phyloP scores from a whole-genome alignment of 495 filamentous ascomycete species.

The Hyaloscypha variabilis region DNA sequence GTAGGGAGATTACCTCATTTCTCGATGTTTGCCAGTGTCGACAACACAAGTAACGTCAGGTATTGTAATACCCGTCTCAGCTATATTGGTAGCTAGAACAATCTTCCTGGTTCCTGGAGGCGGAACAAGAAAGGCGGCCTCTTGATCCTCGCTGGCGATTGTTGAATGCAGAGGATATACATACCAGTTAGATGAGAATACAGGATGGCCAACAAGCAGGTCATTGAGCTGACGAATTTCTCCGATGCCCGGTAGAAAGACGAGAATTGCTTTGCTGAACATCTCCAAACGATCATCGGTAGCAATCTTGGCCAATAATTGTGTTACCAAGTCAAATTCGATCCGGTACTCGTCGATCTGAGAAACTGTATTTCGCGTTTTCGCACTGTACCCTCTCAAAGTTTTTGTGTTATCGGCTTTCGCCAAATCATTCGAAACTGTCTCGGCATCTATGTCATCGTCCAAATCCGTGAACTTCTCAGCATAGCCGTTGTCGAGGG shows the following conservation, averaged over 20 bases:
- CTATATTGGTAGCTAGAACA: slow-evolving; percentile 94
- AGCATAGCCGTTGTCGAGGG: slow-evolving; percentile 47
- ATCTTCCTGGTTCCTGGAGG: slow-evolving; percentile 84
- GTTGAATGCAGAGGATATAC: slow-evolving; percentile 89
- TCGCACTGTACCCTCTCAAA: slow-evolving; percentile 71
- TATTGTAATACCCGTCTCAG: slow-evolving; percentile 96
- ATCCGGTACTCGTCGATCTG: slow-evolving; percentile 86
- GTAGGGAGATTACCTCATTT: slow-evolving; percentile 61
- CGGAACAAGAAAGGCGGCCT: slow-evolving; percentile 84
- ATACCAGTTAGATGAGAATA: slow-evolving; percentile 71
- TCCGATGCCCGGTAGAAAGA: slow-evolving; percentile 93
- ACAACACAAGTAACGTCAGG: slow-evolving; percentile 95
- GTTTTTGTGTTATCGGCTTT: slow-evolving; percentile 35
- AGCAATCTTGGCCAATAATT: slow-evolving; percentile 73
- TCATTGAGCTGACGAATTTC: slow-evolving; percentile 90
- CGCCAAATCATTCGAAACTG: slow-evolving; percentile 41
- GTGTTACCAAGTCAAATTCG: slow-evolving; percentile 79
- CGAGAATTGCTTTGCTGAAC: slow-evolving; percentile 87
- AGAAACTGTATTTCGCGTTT: slow-evolving; percentile 71
- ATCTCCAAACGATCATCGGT: slow-evolving; percentile 59
- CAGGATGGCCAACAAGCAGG: slow-evolving; percentile 69
- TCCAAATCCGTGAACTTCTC: slow-evolving; percentile 54
- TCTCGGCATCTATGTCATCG: slow-evolving; percentile 55
- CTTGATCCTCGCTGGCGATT: slow-evolving; percentile 95
- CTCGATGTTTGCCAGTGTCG: slow-evolving; percentile 93